Evolutionary conservation across 2,329 filamentous ascomycete genomes (phyloP), one percentile per base, ranked within the genome.

Genomic region (Xylariaceae sp.): DNA sequence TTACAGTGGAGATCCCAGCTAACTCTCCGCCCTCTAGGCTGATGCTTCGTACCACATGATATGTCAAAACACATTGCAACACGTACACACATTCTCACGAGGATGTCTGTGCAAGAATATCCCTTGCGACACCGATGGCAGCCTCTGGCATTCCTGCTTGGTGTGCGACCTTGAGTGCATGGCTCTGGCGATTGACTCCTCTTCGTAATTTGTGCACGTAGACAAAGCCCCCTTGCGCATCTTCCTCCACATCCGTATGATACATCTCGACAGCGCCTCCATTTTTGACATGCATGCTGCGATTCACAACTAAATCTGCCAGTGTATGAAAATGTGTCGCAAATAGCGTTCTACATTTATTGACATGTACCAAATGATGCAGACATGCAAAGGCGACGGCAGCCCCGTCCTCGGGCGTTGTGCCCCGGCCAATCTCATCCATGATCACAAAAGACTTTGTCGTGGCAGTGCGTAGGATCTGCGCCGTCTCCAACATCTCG

Each of bases 381-480:
- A 98, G 69, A 56, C 85, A 89, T 1, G 91, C 93, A 63, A 86
- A 97, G 0, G 89, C 89, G 2, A 98, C 85, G 1, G 93, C 93
- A 2, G 85, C 78, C 2, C 93, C 93, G 61, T 97, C 93, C 56
- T 91, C 85, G 0, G 91, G 89, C 16, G 93, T 95, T 0, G 94
- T 98, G 8, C 93, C 93, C 36, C 93, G 78, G 1, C 93, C 93
- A 29, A 98, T 87, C 69, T 98, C 93, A 63, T 98, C 93, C 91
- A 98, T 97, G 63, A 98, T 91, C 46, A 93, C 91, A 55, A 98
- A 94, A 0, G 86, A 93, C 18, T 84, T 77, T 2, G 81, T 68
- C 1, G 91, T 97, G 0, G 93, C 91, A 51, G 87, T 76, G 46
- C 85, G 87, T 39, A 98, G 74, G 39, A 98, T 98, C 19, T 85